phyloP scores from a whole-genome alignment of 2,329 filamentous ascomycete genomes.

The Ophiostoma novo-ulmi region DNA sequence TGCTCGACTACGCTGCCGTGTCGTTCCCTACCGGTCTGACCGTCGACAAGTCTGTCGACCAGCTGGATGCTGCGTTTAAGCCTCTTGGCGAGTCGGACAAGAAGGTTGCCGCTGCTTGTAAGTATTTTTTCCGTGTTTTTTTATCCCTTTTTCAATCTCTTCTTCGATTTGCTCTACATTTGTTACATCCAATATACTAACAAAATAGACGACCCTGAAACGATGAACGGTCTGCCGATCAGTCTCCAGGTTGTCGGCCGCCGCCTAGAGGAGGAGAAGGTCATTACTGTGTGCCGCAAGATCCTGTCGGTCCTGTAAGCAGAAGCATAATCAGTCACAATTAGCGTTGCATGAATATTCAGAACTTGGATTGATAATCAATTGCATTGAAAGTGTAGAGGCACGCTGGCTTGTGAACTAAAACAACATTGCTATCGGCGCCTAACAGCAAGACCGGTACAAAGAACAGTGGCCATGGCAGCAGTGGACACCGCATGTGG shows the following conservation, averaged over 20 bases:
- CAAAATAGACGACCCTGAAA: slow-evolving; percentile 24
- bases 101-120: slow-evolving; percentile 41
- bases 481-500: slow-evolving; percentile 11
- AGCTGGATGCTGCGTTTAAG: slow-evolving; percentile 31
- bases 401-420: too few relatives aligned
- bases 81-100: slow-evolving; percentile 38
- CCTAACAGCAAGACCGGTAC: slow-evolving; percentile 14
- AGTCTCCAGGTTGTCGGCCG: slow-evolving; percentile 38
- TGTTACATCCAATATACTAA: neutral
- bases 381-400: neutral
- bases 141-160: neutral
- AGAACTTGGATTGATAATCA: too few relatives aligned
- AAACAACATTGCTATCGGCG: neutral
- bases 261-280: slow-evolving; percentile 41
- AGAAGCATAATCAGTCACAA: neutral
- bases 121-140: slow-evolving; percentile 30
- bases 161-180: too few relatives aligned
- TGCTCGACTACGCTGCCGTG: slow-evolving; percentile 45
- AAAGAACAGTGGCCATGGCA: slow-evolving; percentile 13
- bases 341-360: neutral
- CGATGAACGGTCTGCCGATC: slow-evolving; percentile 28
- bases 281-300: slow-evolving; percentile 34
- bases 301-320: slow-evolving; percentile 25
- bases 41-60: slow-evolving; percentile 40
- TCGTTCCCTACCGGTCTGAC: slow-evolving; percentile 43